Base-by-base conservation (phyloP, 2,329 filamentous ascomycete genomes). In the Xylaria arbuscula region DNA sequence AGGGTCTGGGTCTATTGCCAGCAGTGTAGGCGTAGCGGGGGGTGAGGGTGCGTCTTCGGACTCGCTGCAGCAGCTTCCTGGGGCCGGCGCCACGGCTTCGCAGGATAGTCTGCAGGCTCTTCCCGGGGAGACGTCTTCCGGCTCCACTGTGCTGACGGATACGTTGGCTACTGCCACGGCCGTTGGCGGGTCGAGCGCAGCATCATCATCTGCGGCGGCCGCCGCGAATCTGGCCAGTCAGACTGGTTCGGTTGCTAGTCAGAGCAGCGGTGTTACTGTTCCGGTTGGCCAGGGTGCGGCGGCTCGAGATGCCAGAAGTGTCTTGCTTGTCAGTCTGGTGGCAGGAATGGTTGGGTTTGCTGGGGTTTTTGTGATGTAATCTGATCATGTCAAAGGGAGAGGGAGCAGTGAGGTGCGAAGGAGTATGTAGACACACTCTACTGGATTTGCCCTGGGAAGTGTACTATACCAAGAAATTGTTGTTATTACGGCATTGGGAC, bases 331-430 rank as follows among this genome's bases (percentile, higher is more conserved):
- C 42, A 68, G 57, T 45, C 11, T 70, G 24, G 60, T 70, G 10
- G 68, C 59, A 17, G 72, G 70, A 2, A 34, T 60, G 38, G 59
- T 58, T 10, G 72, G 70, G 22, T 45, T 66, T 19, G 58, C 64
- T 45, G 64, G 36, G 2, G 45, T 66, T 28, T 66, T 68, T 28
- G 22, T 74, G 56, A 70, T 69, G 45, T 59, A 68, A 68, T 53
- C 24, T 28, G 56, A 61, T 28, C 10, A n/a, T 19, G 22, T 7
- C 13, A 34, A 47, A 56, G 56, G 42, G 6, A 11, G 15, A 11
- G n/a, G n/a, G n/a, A n/a, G 53, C 1, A 8, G 19, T 13, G 40
- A 36, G 51, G 42, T 38, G 22, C n/a, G 22, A 28, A 24, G 32
- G 19, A 8, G 24, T 28, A 28, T 32, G 13, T 17, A 15, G 40